These are phyloP conservation scores for Heliamphora exappendiculata DNA, from an alignment of 148 eudicot genomes.

Conservation along the genomic window DNA sequence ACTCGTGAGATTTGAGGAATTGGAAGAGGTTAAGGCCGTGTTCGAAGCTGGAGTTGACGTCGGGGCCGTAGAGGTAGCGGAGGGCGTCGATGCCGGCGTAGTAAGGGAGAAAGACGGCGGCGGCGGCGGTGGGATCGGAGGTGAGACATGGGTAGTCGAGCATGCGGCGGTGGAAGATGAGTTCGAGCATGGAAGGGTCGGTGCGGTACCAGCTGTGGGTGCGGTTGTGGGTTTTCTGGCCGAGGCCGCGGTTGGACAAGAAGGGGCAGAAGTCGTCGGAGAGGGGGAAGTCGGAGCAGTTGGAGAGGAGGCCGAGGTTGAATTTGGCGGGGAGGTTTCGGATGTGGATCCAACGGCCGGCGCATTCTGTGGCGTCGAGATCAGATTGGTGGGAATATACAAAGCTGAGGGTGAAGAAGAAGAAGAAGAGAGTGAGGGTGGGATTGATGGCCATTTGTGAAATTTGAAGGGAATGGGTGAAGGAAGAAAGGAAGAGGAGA, in stretches of 20 bases:
- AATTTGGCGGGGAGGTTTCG: slow-evolving; percentile 59
- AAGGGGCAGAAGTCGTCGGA: slow-evolving; percentile 55
- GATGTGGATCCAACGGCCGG: slow-evolving; percentile 62
- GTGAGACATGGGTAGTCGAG: slow-evolving; percentile 84
- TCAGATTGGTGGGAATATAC: slow-evolving; percentile 21
- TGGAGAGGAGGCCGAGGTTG: slow-evolving; percentile 60
- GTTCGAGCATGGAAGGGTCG: slow-evolving; percentile 63
- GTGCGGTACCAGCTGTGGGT: slow-evolving; percentile 78
- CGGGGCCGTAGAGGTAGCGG: slow-evolving; percentile 50
- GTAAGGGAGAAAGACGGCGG: slow-evolving; percentile 69
- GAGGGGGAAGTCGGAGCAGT: slow-evolving; percentile 59
- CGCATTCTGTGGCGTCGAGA: slow-evolving; percentile 34
- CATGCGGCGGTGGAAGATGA: slow-evolving; percentile 77
- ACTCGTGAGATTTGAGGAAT: slow-evolving; percentile 20
- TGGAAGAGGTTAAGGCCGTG: slow-evolving; percentile 55
- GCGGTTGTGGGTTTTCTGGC: slow-evolving; percentile 64
- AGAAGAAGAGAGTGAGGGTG: slow-evolving; percentile 19
- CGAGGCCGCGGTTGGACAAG: slow-evolving; percentile 74
- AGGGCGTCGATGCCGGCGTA: slow-evolving; percentile 57
- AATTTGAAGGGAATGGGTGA: neutral
- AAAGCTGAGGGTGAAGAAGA: slow-evolving; percentile 13
- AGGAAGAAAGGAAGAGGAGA: neutral
- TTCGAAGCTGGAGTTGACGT: slow-evolving; percentile 34
- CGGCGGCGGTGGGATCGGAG: slow-evolving; percentile 32
- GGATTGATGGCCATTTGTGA: slow-evolving; percentile 11